phyloP scores from a whole-genome alignment of 176 grass and related monocot species.

The Phoenix roebelenii region DNA sequence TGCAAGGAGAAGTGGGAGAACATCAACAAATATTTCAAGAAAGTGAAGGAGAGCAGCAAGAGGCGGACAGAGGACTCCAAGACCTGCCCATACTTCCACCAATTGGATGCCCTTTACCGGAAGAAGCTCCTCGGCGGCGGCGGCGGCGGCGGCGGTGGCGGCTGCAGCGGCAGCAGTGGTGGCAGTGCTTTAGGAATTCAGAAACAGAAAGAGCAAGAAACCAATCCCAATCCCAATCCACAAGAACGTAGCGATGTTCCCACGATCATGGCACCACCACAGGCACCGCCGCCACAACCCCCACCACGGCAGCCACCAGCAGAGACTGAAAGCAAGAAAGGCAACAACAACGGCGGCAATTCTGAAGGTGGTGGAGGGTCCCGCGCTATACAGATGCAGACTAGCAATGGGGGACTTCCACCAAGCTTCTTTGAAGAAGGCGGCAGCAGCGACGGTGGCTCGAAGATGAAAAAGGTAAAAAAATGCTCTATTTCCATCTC shows the following conservation, averaged over 20 bases:
- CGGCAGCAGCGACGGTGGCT: not conserved
- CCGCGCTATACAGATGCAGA: slow-evolving; percentile 26
- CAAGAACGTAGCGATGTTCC: too few relatives aligned
- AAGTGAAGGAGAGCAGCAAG: slow-evolving; percentile 36
- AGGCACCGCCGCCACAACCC: slow-evolving; percentile 14
- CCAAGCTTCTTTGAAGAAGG: slow-evolving; percentile 31
- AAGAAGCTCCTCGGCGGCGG: slow-evolving; percentile 16
- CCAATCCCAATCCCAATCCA: not conserved
- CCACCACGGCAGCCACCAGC: slow-evolving; percentile 21
- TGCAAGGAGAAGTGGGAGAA: slow-evolving; percentile 99
- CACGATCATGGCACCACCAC: too few relatives aligned
- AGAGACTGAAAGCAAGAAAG: slow-evolving; percentile 28
- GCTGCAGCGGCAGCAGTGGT: not conserved
- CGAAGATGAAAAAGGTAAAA: slow-evolving; percentile 63
- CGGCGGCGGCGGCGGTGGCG: not conserved
- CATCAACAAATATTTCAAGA: slow-evolving; percentile 99
- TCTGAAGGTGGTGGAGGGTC: slow-evolving; percentile 13
- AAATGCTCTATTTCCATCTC: not conserved
- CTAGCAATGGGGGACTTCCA: slow-evolving; percentile 42
- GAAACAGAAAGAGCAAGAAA: not conserved
- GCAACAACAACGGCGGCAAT: slow-evolving; percentile 5
- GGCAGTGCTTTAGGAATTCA: too few relatives aligned
- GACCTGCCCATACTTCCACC: slow-evolving; percentile 17
- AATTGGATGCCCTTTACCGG: slow-evolving; percentile 11
- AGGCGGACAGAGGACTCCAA: slow-evolving; percentile 9